A percentile compares a stretch with the other conserved stretches of the same genome.
Evolutionary conservation across 2,329 filamentous ascomycete genomes (phyloP).

Genomic region (Emergomyces orientalis): DNA sequence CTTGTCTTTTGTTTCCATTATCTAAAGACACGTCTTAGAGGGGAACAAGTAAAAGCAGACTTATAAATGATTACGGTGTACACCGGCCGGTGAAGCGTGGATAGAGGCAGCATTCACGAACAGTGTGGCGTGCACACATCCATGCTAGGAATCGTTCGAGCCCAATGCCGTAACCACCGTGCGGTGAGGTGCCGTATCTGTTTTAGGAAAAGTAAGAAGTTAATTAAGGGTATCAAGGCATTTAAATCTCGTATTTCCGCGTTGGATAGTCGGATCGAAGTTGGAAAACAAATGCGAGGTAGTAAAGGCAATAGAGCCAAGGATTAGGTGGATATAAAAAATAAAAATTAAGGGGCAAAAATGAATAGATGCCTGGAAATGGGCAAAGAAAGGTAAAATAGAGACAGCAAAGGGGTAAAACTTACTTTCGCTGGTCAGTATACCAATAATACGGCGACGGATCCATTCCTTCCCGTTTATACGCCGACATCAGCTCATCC

Average conservation of each 20-base stretch:
- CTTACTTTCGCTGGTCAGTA: slow-evolving; percentile 89
- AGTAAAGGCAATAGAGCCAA: neutral
- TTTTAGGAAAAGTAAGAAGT: slow-evolving; percentile 10
- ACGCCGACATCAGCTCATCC: slow-evolving; percentile 81
- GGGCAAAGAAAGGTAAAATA: neutral
- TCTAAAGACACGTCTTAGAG: neutral
- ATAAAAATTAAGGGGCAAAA: slow-evolving; percentile 9
- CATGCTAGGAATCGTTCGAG: slow-evolving; percentile 70
- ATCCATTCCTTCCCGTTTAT: slow-evolving; percentile 76
- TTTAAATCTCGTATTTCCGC: neutral
- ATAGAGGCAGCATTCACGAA: slow-evolving; percentile 49
- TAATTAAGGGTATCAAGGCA: slow-evolving; percentile 4
- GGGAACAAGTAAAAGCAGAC: neutral
- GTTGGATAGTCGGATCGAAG: neutral
- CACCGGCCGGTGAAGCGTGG: slow-evolving; percentile 44
- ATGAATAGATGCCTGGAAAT: neutral
- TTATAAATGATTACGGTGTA: slow-evolving; percentile 27
- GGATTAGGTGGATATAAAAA: neutral
- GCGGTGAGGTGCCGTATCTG: slow-evolving; percentile 82
- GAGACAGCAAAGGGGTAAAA: slow-evolving; percentile 21
- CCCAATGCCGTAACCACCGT: slow-evolving; percentile 88
- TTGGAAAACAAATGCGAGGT: neutral
- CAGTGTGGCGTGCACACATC: slow-evolving; percentile 58
- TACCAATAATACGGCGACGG: slow-evolving; percentile 94
- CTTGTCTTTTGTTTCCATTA: neutral